phyloP scores from a whole-genome alignment of 257 asterid genomes.

The Fraxinus cuspidata region DNA sequence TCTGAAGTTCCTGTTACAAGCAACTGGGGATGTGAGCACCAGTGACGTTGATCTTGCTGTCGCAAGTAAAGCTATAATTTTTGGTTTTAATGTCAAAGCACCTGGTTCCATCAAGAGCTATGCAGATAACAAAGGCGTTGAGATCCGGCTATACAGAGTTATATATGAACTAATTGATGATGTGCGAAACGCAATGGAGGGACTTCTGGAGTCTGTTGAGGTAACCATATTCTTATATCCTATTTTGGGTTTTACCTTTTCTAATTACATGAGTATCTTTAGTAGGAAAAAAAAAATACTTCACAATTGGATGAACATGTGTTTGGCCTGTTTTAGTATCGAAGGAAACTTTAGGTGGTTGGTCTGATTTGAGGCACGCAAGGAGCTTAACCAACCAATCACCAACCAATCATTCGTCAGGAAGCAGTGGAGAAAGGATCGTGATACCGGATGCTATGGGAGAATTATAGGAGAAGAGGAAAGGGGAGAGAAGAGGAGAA shows the following conservation, averaged over 20 bases:
- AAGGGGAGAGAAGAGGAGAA: no score
- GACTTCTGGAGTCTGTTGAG: slow-evolving; percentile 89
- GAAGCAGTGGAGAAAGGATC: no score
- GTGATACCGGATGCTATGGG: no score
- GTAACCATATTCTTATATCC: slow-evolving; percentile 37
- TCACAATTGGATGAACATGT: not conserved
- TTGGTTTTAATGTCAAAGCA: slow-evolving; percentile 80
- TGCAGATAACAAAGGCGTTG: slow-evolving; percentile 75
- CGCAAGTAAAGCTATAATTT: slow-evolving; percentile 83
- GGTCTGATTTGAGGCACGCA: slow-evolving; percentile 3
- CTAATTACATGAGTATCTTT: not conserved
- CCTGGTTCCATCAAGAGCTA: slow-evolving; percentile 86
- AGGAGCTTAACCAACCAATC: not conserved
- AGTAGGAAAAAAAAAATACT: not conserved
- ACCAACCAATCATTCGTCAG: not conserved
- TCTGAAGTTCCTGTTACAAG: slow-evolving; percentile 89
- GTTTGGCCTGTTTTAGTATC: not conserved
- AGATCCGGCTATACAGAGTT: slow-evolving; percentile 77
- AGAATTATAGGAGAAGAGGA: no score
- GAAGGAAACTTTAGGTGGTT: slow-evolving; percentile 3
- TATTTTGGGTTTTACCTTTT: slow-evolving; percentile 1
- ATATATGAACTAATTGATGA: slow-evolving; percentile 96
- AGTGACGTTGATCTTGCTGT: slow-evolving; percentile 96
- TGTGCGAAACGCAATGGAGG: slow-evolving; percentile 94
- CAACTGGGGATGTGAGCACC: slow-evolving; percentile 80